Evolutionary conservation across 176 grass and related monocot genomes (phyloP).

Genomic region (Triticum aestivum): IWGSC_CS_RefSeq_v2.1 NC_057794.1:569660265-569660764

Average conservation of each 20-base stretch:
- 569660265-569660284: slow-evolving; percentile 75
- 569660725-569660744: background rate
- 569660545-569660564: background rate
- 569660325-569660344: slow-evolving; percentile 41
- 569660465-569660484: slow-evolving; percentile 77
- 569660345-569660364: slow-evolving; percentile 90
- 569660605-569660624: slow-evolving; percentile 25
- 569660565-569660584: background rate
- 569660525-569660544: slow-evolving; percentile 19
- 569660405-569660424: slow-evolving; percentile 38
- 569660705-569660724: background rate
- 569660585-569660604: background rate
- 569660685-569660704: background rate
- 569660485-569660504: slow-evolving; percentile 75
- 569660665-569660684: background rate
- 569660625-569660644: background rate
- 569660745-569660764: background rate
- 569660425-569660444: slow-evolving; percentile 36
- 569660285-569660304: slow-evolving; percentile 59
- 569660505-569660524: slow-evolving; percentile 16
- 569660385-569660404: slow-evolving; percentile 76
- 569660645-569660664: background rate
- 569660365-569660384: slow-evolving; percentile 82
- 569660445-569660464: slow-evolving; percentile 70
- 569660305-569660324: slow-evolving; percentile 1